Conservation (phyloP, 2,329 filamentous ascomycete genomes). For the Colletotrichum magnum region DNA sequence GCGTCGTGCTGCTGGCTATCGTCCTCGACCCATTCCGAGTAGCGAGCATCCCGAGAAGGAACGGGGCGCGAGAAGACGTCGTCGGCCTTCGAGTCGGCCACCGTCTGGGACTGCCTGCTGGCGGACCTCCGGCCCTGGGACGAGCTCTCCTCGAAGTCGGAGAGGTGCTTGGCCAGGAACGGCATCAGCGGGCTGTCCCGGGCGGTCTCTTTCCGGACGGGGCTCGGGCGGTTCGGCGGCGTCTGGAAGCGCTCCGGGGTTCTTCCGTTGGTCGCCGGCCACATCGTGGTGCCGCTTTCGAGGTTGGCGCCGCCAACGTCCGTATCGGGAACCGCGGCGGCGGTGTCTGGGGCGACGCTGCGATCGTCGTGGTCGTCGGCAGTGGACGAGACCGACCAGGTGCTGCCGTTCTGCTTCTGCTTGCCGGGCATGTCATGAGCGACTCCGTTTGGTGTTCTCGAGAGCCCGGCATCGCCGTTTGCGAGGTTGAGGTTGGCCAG, state of each 20-base stretch:
- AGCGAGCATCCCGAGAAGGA: neutral
- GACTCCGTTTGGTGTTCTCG: neutral
- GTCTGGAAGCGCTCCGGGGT: neutral
- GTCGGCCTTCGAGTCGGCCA: neutral
- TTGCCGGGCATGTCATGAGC: neutral
- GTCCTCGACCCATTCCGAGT: neutral
- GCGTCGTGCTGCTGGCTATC: neutral
- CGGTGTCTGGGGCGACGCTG: neutral
- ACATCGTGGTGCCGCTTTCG: neutral
- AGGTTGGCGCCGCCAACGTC: neutral
- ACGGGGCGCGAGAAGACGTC: neutral
- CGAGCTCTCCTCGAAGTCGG: slow-evolving; percentile 8
- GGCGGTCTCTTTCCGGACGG: neutral
- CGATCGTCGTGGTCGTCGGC: neutral
- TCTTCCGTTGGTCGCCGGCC: neutral
- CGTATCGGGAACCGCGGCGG: neutral
- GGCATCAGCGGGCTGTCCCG: slow-evolving; percentile 4
- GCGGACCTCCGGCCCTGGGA: neutral
- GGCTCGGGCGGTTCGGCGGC: neutral
- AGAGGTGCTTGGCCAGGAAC: slow-evolving; percentile 6
- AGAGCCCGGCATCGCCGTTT: neutral
- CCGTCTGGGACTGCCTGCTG: neutral
- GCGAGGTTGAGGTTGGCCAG: neutral
- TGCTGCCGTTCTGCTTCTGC: neutral
- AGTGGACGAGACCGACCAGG: neutral